phyloP scores from a whole-genome alignment of 202 grass and related monocot genomes.

The Zoysia matrella region DNA sequence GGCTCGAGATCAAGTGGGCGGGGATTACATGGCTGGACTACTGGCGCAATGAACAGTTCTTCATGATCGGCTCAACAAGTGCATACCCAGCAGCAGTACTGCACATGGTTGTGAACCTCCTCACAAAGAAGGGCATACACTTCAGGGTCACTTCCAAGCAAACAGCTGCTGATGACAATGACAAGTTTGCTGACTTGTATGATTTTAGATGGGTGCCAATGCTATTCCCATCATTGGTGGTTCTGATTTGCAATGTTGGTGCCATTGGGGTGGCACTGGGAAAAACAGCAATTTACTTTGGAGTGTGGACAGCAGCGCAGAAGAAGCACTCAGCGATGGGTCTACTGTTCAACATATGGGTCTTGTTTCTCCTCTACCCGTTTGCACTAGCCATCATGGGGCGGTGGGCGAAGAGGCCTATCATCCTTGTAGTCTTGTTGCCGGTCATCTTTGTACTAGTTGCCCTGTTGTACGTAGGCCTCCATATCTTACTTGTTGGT shows the following conservation, averaged over 20 bases:
- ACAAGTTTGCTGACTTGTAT: conserved; percentile 73
- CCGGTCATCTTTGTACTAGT: neutral
- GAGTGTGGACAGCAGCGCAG: conserved; percentile 45
- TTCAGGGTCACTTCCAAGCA: conserved; percentile 61
- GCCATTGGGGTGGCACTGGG: conserved; percentile 66
- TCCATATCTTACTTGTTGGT: conserved; percentile 6
- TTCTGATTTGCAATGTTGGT: conserved; percentile 51
- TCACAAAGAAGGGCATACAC: conserved; percentile 61
- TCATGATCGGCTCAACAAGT: conserved; percentile 48
- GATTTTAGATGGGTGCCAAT: conserved; percentile 65
- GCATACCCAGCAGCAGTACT: conserved; percentile 58
- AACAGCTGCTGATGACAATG: conserved; percentile 36
- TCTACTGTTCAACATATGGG: conserved; percentile 80
- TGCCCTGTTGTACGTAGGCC: conserved; percentile 20
- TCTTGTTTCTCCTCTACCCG: conserved; percentile 78
- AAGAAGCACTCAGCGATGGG: conserved; percentile 53
- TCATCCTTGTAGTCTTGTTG: conserved; percentile 43
- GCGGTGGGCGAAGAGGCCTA: conserved; percentile 56
- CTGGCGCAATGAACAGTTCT: conserved; percentile 70
- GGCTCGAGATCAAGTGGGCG: conserved; percentile 61
- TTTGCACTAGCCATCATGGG: conserved; percentile 83
- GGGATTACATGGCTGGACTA: conserved; percentile 49
- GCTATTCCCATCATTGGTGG: conserved; percentile 52
- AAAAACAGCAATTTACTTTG: conserved; percentile 52
- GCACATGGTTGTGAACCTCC: conserved; percentile 65